These are phyloP conservation scores for Macroventuria anomochaeta DNA, from an alignment of 2,329 filamentous ascomycete species.

Conservation along the genomic window DNA sequence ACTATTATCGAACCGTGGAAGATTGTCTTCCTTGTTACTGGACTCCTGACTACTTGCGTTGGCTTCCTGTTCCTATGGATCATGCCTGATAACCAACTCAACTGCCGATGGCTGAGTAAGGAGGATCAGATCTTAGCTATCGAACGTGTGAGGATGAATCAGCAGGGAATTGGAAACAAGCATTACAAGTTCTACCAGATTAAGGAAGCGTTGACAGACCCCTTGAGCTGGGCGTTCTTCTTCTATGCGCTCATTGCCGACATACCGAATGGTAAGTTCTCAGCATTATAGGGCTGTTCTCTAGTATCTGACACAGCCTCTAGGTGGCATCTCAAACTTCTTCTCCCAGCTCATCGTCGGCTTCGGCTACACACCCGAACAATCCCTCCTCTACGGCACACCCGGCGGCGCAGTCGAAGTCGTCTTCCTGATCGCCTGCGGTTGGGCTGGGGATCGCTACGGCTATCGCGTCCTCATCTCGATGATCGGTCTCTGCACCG, in stretches of 20 bases:
- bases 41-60: constrained; percentile 51
- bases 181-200: constrained; percentile 73
- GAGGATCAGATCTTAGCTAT: constrained; percentile 72
- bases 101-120: constrained; percentile 67
- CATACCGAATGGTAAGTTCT: constrained; percentile 60
- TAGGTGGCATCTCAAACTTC: constrained; percentile 64
- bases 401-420: constrained; percentile 72
- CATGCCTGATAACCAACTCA: constrained; percentile 66
- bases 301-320: constrained; percentile 4
- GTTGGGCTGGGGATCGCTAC: constrained; percentile 63
- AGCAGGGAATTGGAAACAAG: constrained; percentile 75
- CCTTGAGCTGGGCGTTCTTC: constrained; percentile 66
- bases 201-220: constrained; percentile 63
- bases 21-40: constrained; percentile 59
- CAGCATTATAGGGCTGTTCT: background rate
- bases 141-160: constrained; percentile 74
- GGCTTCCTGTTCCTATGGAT: constrained; percentile 55
- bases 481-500: constrained; percentile 58
- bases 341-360: constrained; percentile 66
- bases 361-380: constrained; percentile 69
- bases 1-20: constrained; percentile 69
- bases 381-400: constrained; percentile 69
- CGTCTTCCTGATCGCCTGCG: constrained; percentile 62
- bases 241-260: constrained; percentile 63
- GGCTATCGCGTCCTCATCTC: constrained; percentile 65